phyloP scores from a whole-genome alignment of 177 flowering plant genomes.

The Vitis hybrid region DNA sequence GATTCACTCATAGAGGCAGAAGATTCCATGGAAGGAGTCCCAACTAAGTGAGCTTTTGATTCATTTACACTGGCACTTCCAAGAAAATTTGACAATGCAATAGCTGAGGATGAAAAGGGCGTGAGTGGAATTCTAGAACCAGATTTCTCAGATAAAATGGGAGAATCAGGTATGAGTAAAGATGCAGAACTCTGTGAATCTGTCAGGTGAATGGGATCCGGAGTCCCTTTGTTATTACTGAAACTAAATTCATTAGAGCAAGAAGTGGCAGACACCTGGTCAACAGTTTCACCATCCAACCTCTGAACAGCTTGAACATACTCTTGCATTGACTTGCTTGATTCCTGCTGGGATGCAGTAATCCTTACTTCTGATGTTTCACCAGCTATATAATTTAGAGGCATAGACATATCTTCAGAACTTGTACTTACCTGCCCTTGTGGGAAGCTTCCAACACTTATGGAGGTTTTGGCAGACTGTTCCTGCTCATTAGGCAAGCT shows the following conservation, averaged over 20 bases:
- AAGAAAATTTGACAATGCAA: conserved; percentile 83
- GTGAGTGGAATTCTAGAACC: conserved; percentile 42
- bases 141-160: conserved; percentile 73
- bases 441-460: conserved; percentile 81
- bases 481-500: conserved; percentile 86
- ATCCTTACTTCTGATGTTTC: conserved; percentile 32
- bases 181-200: conserved; percentile 75
- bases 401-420: conserved; percentile 60
- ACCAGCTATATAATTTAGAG: conserved; percentile 20
- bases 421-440: conserved; percentile 76
- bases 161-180: conserved; percentile 55
- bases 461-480: conserved; percentile 71
- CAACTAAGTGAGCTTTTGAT: conserved; percentile 39
- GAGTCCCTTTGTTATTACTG: conserved; percentile 29
- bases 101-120: conserved; percentile 57
- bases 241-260: conserved; percentile 35
- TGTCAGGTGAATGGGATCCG: conserved; percentile 26
- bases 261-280: conserved; percentile 49
- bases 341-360: conserved; percentile 25
- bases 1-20: conserved; percentile 52
- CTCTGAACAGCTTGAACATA: conserved; percentile 29
- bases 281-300: conserved; percentile 48
- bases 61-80: conserved; percentile 55
- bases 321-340: conserved; percentile 27
- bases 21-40: conserved; percentile 67